These are phyloP conservation scores for Aspergillus kassunensis DNA, from an alignment of 495 filamentous ascomycete species.

Conservation along the genomic window DNA sequence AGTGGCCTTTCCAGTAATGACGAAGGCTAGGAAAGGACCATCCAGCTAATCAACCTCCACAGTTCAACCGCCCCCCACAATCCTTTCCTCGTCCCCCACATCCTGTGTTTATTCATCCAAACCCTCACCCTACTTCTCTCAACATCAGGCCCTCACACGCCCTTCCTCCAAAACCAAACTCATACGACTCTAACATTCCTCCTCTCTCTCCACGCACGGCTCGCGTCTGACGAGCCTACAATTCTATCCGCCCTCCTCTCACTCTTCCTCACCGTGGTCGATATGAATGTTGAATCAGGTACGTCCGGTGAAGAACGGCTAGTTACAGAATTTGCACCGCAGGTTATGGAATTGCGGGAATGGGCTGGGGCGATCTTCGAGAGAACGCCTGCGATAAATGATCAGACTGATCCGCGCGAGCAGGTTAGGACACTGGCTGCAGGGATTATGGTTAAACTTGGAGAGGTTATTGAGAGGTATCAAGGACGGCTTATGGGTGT, in stretches of 20 bases:
- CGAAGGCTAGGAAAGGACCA: neutral
- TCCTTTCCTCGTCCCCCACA: slow-evolving; percentile 39
- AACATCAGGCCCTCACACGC: slow-evolving; percentile 45
- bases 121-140: slow-evolving; percentile 48
- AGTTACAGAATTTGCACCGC: slow-evolving; percentile 48
- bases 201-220: slow-evolving; percentile 38
- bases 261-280: slow-evolving; percentile 72
- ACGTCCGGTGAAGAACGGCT: slow-evolving; percentile 62
- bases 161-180: slow-evolving; percentile 42
- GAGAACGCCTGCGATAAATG: slow-evolving; percentile 49
- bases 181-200: slow-evolving; percentile 44
- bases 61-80: slow-evolving; percentile 38
- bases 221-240: slow-evolving; percentile 50
- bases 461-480: slow-evolving; percentile 78
- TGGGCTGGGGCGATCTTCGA: slow-evolving; percentile 62
- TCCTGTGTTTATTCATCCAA: slow-evolving; percentile 49
- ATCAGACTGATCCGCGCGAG: slow-evolving; percentile 37
- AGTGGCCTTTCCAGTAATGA: slow-evolving; percentile 1
- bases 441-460: slow-evolving; percentile 71
- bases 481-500: slow-evolving; percentile 56
- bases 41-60: slow-evolving; percentile 4
- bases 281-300: slow-evolving; percentile 62
- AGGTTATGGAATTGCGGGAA: slow-evolving; percentile 39
- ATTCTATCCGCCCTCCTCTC: slow-evolving; percentile 75
- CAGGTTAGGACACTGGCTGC: slow-evolving; percentile 61